These are phyloP conservation scores for Aspergillus hortae DNA, from an alignment of 2,329 filamentous ascomycete genomes.

Conservation along the genomic window DNA sequence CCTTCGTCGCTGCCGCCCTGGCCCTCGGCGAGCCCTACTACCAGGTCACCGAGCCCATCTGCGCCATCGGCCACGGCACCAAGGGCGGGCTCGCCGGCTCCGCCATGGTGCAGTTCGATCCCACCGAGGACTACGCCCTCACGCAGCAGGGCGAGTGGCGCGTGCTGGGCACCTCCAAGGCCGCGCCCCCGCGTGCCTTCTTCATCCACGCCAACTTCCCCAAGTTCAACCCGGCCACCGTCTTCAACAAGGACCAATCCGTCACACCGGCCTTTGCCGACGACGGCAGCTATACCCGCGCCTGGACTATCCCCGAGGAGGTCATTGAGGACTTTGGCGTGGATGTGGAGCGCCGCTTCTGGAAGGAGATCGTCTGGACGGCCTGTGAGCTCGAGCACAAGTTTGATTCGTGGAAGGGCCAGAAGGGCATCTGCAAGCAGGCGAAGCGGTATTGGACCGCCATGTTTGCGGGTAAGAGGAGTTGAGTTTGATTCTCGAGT, in stretches of 20 bases:
- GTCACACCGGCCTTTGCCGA: slow-evolving; percentile 28
- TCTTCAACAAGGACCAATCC: slow-evolving; percentile 27
- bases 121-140: slow-evolving; percentile 29
- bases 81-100: slow-evolving; percentile 31
- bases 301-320: slow-evolving; percentile 30
- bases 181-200: slow-evolving; percentile 28
- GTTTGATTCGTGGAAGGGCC: slow-evolving; percentile 31
- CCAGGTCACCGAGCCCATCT: slow-evolving; percentile 37
- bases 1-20: slow-evolving; percentile 45
- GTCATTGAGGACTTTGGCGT: slow-evolving; percentile 28
- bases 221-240: slow-evolving; percentile 38
- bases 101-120: slow-evolving; percentile 38
- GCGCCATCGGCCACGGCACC: slow-evolving; percentile 29
- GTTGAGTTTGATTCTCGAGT: too few relatives aligned
- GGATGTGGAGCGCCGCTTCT: slow-evolving; percentile 37
- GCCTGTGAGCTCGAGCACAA: slow-evolving; percentile 36
- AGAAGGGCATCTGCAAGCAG: slow-evolving; percentile 29
- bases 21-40: slow-evolving; percentile 40
- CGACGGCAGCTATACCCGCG: slow-evolving; percentile 30
- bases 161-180: slow-evolving; percentile 24
- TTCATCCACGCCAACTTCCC: slow-evolving; percentile 41
- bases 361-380: slow-evolving; percentile 37
- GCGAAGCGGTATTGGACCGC: slow-evolving; percentile 34
- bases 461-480: slow-evolving; percentile 22
- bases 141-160: slow-evolving; percentile 21